Evolutionary conservation across 164 flowering plant genomes (phyloP), one percentile per base, ranked within the genome.

Genomic region (Vitis amurensis): DNA sequence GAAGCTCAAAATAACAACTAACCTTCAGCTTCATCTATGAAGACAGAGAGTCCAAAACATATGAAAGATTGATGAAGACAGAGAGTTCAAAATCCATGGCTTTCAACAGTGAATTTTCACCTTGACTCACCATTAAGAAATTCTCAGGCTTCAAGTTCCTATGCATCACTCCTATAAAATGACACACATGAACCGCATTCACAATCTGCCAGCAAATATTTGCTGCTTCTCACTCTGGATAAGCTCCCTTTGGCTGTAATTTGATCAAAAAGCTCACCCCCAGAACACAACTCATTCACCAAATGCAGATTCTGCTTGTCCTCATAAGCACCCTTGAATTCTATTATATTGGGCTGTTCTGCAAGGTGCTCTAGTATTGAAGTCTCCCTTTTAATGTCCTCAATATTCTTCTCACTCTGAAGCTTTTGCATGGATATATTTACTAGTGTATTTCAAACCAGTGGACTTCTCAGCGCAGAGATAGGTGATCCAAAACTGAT

Each of bases 71-170:
- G 27, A 23, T 90, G 89, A 90, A 91, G 63, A 93, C 91, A 1
- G 98, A 91, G 61, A 88, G 93, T 19, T 97, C 98, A 58, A 94
- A 94, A 79, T 89, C 97, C 0, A 84, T 94, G 55, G 91, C 89
- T 74, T 91, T 94, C 23, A 91, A 65, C 0, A 85, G 87, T 13
- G 94, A 78, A 69, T 81, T 57, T 27, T 89, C 92, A 2, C 80
- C 87, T 29, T 62, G 68, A 50, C 80, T 86, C 8, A 66, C 82
- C 62, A 91, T 30, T 90, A 91, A 77, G 85, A 93, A 91, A 75
- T 93, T 93, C 80, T 93, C 98, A 5, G 98, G 98, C 86, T 93
- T 93, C 80, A 93, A 82, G 70, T 91, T 96, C 60, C 98, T 84
- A 64, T 91, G 98, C 78, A 93, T 85, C 27, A 93, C 97, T 11